Percentiles rank a stretch among this genome's conserved stretches.
phyloP scores from a whole-genome alignment of 352 stramenopile species.

The Phytophthora citrophthora region DNA sequence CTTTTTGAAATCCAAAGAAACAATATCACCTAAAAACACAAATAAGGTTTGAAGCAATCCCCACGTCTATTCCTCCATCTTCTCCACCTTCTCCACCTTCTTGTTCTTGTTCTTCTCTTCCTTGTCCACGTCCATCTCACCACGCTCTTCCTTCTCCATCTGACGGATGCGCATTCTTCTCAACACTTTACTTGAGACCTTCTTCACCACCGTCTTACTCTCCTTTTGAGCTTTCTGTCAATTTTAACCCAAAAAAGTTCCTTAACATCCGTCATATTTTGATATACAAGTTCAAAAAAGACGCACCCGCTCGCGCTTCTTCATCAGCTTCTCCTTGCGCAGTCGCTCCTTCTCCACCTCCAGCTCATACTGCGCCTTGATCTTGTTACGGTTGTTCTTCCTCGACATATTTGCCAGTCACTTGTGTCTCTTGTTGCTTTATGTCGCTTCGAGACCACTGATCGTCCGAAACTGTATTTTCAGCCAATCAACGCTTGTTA shows the following conservation, averaged over 20 bases:
- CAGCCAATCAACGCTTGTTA: slow-evolving; percentile 11
- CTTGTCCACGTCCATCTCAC: slow-evolving; percentile 49
- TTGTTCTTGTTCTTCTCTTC: slow-evolving; percentile 30
- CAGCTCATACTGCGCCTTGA: slow-evolving; percentile 83
- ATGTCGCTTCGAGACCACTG: slow-evolving; percentile 34
- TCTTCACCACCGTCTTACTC: slow-evolving; percentile 71
- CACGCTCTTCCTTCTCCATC: slow-evolving; percentile 61
- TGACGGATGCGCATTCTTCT: slow-evolving; percentile 67
- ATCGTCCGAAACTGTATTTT: slow-evolving; percentile 8
- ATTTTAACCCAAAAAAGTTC: no score
- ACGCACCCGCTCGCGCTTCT: slow-evolving; percentile 72
- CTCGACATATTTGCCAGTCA: slow-evolving; percentile 55
- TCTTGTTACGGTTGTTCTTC: slow-evolving; percentile 84
- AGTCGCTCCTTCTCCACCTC: slow-evolving; percentile 77
- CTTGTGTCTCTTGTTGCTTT: background rate
- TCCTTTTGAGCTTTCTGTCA: slow-evolving; percentile 59
- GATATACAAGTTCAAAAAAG: no score
- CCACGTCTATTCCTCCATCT: slow-evolving; percentile 52
- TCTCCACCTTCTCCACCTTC: slow-evolving; percentile 63
- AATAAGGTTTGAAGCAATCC: background rate
- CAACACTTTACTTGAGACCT: slow-evolving; percentile 77
- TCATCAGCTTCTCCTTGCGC: slow-evolving; percentile 74
- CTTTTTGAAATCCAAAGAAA: slow-evolving; percentile 24
- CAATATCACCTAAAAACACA: slow-evolving; percentile 1
- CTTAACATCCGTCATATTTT: no score